Conservation (phyloP, 2,329 filamentous ascomycete species). For the Raffaelea albimanens region DNA sequence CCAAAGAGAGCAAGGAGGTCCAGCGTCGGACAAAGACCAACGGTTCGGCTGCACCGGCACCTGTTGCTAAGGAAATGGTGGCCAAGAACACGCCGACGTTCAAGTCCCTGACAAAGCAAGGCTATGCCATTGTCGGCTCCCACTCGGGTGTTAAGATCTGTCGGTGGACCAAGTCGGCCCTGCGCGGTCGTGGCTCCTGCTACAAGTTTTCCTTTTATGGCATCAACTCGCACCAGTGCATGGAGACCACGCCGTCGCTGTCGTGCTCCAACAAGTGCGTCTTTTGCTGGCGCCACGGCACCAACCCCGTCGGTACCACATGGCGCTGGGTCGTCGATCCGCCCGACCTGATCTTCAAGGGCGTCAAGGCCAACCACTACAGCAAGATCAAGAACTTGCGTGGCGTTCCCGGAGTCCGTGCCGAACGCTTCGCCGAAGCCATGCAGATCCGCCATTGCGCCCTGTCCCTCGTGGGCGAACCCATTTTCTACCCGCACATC, state of each 20-base stretch:
- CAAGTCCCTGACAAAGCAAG: slow-evolving; percentile 84
- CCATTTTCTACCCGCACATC: slow-evolving; percentile 98
- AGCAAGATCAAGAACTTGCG: slow-evolving; percentile 97
- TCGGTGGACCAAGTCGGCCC: slow-evolving; percentile 94
- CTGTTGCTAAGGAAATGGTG: slow-evolving; percentile 79
- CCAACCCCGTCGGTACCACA: slow-evolving; percentile 90
- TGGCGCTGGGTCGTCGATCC: slow-evolving; percentile 96
- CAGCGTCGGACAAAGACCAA: slow-evolving; percentile 13
- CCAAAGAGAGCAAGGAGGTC: slow-evolving; percentile 25
- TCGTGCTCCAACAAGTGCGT: slow-evolving; percentile 98
- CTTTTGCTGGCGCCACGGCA: slow-evolving; percentile 97
- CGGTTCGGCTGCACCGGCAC: slow-evolving; percentile 29
- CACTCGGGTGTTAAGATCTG: slow-evolving; percentile 97
- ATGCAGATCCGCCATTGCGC: slow-evolving; percentile 92
- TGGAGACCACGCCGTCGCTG: slow-evolving; percentile 93
- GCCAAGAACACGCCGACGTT: slow-evolving; percentile 85
- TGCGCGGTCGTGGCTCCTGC: slow-evolving; percentile 86
- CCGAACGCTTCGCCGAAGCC: slow-evolving; percentile 85
- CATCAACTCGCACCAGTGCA: slow-evolving; percentile 91
- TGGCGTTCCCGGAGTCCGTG: slow-evolving; percentile 83
- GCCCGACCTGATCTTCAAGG: slow-evolving; percentile 79
- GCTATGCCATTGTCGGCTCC: slow-evolving; percentile 88
- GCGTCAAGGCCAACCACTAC: slow-evolving; percentile 87
- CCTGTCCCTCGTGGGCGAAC: slow-evolving; percentile 84
- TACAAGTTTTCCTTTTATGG: slow-evolving; percentile 98